Evolutionary conservation across 371 early-diverging fungal species (phyloP).

Genomic region (Mucor plumbeus): DNA sequence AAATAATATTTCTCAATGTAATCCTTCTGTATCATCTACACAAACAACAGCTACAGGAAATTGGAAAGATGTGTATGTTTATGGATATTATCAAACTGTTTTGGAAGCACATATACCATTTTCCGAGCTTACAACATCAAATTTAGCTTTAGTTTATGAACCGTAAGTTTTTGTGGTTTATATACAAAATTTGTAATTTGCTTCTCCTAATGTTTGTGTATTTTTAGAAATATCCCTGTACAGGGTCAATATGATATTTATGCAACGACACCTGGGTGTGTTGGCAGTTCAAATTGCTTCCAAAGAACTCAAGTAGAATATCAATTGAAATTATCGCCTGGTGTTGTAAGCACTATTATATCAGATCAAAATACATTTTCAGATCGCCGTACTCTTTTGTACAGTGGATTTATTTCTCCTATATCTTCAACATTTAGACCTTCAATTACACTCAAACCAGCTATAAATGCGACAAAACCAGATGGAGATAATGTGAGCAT

Average conservation of each 20-base stretch:
- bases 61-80: constrained; percentile 44
- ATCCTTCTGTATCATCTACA: constrained; percentile 22
- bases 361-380: constrained; percentile 47
- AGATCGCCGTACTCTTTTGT: constrained; percentile 53
- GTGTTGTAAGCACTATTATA: constrained; percentile 28
- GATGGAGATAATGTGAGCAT: constrained; percentile 24
- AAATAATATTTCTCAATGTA: constrained; percentile 3
- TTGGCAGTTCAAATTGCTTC: constrained; percentile 59
- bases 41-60: constrained; percentile 35
- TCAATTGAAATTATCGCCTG: constrained; percentile 44
- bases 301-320: constrained; percentile 57
- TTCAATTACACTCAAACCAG: constrained; percentile 27
- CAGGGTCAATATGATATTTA: constrained; percentile 70
- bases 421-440: constrained; percentile 38
- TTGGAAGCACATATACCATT: constrained; percentile 42
- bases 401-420: constrained; percentile 52
- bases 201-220: background rate
- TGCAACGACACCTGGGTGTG: constrained; percentile 71
- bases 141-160: constrained; percentile 52
- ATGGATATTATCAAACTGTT: constrained; percentile 49
- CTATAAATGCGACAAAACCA: constrained; percentile 23
- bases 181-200: background rate
- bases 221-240: constrained; percentile 56
- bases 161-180: constrained; percentile 41
- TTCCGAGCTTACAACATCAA: constrained; percentile 37